phyloP scores from a whole-genome alignment of 177 flowering plant genomes.

The Telopea speciosissima region DNA sequence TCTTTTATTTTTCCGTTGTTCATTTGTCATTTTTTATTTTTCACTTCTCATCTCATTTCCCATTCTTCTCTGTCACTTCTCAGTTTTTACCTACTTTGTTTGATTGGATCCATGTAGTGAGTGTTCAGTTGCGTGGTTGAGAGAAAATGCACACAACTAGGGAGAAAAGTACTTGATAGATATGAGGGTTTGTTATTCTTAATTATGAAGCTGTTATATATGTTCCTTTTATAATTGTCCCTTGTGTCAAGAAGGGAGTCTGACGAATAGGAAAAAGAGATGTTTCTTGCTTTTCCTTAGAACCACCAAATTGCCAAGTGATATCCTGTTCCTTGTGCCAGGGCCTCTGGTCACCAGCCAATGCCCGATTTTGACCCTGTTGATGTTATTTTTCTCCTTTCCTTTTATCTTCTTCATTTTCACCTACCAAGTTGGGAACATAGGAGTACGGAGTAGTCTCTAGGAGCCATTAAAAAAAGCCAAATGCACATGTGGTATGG shows the following conservation, averaged over 20 bases:
- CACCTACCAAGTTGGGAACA: neutral
- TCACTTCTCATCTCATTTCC: too few species aligned
- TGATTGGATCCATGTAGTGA: too few species aligned
- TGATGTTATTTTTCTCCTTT: neutral
- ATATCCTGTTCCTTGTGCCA: neutral
- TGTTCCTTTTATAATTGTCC: neutral
- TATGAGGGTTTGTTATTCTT: neutral
- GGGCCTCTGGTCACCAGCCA: neutral
- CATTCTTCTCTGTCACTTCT: too few species aligned
- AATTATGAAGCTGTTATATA: neutral
- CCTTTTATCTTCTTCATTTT: neutral
- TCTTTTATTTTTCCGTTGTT: too few species aligned
- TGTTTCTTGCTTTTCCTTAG: neutral
- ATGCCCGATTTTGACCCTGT: too few species aligned
- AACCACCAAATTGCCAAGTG: neutral
- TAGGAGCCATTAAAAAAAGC: too few species aligned
- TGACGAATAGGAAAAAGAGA: neutral
- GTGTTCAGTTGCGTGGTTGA: neutral
- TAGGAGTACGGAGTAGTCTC: neutral
- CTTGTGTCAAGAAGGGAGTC: neutral
- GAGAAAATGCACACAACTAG: neutral
- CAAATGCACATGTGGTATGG: too few species aligned
- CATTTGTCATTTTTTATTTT: too few species aligned
- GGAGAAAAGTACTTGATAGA: neutral
- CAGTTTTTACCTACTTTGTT: too few species aligned